Base-by-base conservation (phyloP, 2,329 filamentous ascomycete genomes). In the Microdochium nivale region DNA sequence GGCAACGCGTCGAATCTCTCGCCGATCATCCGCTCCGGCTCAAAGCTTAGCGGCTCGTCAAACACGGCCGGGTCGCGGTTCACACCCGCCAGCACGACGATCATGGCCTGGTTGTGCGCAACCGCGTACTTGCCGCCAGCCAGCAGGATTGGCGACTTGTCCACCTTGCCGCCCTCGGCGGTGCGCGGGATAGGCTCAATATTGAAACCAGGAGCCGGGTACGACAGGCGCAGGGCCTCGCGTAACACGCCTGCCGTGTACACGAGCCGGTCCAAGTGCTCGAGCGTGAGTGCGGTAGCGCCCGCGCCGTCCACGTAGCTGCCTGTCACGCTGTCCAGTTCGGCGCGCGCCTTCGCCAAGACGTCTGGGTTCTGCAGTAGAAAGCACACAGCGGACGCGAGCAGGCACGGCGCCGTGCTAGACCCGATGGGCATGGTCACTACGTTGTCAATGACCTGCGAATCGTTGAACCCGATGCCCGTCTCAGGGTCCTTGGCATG, bases 371-470 rank as follows among this genome's bases (percentile, higher is more conserved):
- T 77, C 63, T 75, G 73, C 1, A 77, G 56, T 2, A 83, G 67
- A 49, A 77, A 72, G 56, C 77, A 74, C 54, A 82, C 74, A 9
- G 69, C 66, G 8, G 66, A 70, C 54, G 65, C 69, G 54, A 77
- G 60, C 59, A 70, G 66, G 53, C 71, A 74, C 2, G 74, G 74
- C 3, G 74, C 71, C 0, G 75, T 78, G 60, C 70, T 74, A 62
- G 70, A 75, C 3, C 77, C 80, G 49, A 83, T 82, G 40, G 86
- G 76, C 71, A 88, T 86, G 2, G 78, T 78, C 50, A 87, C 79
- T 57, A 88, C 81, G 62, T 88, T 84, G 64, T 87, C 81, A 48
- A 85, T 74, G 48, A 87, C 76, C 53, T 80, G 78, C 10, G 77
- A 76, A 3, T 86, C 78, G 3, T 68, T 75, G 56, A 88, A 70